Conservation (phyloP, 148 eudicot species). For the Amaranthus palmeri region DNA sequence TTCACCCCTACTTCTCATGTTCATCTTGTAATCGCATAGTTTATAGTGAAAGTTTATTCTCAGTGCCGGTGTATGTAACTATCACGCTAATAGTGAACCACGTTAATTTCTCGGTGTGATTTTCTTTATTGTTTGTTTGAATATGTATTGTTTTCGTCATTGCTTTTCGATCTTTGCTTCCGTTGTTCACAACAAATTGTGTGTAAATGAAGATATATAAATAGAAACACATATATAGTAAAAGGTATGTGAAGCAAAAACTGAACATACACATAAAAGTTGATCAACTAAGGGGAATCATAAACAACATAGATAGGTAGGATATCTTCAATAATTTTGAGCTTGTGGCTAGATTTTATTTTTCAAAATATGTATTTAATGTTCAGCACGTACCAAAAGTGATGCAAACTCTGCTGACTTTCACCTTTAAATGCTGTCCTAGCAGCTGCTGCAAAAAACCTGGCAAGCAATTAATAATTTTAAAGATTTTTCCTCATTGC, state of each 20-base stretch:
- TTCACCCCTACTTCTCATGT: too few relatives aligned
- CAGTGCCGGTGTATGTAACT: too few relatives aligned
- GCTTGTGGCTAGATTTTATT: neutral
- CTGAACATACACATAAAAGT: neutral
- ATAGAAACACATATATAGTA: neutral
- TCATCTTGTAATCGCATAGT: too few relatives aligned
- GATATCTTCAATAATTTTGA: neutral
- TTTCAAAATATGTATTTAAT: neutral
- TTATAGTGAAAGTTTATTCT: too few relatives aligned
- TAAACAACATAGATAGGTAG: neutral
- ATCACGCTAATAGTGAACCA: too few relatives aligned
- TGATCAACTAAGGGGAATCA: neutral
- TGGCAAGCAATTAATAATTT: constrained; percentile 26
- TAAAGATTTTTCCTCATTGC: constrained; percentile 13
- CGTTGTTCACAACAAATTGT: too few relatives aligned
- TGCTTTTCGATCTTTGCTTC: too few relatives aligned
- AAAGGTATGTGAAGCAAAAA: neutral
- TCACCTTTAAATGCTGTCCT: constrained; percentile 96
- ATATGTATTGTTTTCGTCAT: too few relatives aligned
- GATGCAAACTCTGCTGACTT: constrained; percentile 92
- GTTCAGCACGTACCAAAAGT: constrained; percentile 62
- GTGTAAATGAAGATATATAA: too few relatives aligned
- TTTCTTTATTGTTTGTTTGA: too few relatives aligned
- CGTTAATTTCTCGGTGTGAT: too few relatives aligned
- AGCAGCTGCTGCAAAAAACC: constrained; percentile 94